Percentiles rank a stretch among this genome's conserved stretches.
These are phyloP conservation scores for Dothidotthia symphoricarpi DNA, from an alignment of 2,329 filamentous ascomycete genomes.

Conservation along the genomic window DNA sequence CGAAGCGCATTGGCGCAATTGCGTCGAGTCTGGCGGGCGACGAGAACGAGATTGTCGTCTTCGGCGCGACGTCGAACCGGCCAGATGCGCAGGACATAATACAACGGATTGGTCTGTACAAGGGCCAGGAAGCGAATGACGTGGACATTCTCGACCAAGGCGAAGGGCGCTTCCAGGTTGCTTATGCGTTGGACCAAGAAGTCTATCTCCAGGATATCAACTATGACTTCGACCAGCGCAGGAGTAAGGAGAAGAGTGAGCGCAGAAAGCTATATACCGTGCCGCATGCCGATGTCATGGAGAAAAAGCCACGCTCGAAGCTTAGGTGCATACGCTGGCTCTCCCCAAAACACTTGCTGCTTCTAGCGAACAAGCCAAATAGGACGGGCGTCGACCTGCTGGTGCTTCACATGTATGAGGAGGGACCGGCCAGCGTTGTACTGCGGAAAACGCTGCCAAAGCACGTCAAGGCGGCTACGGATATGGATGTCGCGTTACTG, in stretches of 20 bases:
- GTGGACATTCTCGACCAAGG: conserved; percentile 66
- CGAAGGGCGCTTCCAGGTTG: conserved; percentile 65
- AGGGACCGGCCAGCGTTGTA: conserved; percentile 51
- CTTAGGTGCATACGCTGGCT: conserved; percentile 59
- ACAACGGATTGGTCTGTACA: conserved; percentile 52
- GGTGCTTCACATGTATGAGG: conserved; percentile 60
- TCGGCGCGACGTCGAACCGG: conserved; percentile 61
- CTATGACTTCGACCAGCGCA: conserved; percentile 48
- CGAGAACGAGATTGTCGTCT: conserved; percentile 75
- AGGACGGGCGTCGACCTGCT: conserved; percentile 56
- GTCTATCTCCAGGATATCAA: conserved; percentile 66
- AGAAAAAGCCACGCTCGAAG: conserved; percentile 48
- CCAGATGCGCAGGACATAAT: conserved; percentile 53
- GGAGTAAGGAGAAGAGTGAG: conserved; percentile 32
- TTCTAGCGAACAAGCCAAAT: conserved; percentile 57
- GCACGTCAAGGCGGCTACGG: conserved; percentile 70
- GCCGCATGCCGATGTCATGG: conserved; percentile 33
- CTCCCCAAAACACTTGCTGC: conserved; percentile 52
- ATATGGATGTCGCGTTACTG: conserved; percentile 73
- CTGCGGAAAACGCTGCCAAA: conserved; percentile 61
- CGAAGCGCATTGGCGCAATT: conserved; percentile 69
- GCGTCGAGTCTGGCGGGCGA: conserved; percentile 72
- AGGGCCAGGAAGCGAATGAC: conserved; percentile 62
- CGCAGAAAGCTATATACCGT: conserved; percentile 33
- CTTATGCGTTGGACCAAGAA: conserved; percentile 75